Evolutionary conservation across 169 alveolate genomes (phyloP).

Genomic region (Plasmodium ovale): DNA sequence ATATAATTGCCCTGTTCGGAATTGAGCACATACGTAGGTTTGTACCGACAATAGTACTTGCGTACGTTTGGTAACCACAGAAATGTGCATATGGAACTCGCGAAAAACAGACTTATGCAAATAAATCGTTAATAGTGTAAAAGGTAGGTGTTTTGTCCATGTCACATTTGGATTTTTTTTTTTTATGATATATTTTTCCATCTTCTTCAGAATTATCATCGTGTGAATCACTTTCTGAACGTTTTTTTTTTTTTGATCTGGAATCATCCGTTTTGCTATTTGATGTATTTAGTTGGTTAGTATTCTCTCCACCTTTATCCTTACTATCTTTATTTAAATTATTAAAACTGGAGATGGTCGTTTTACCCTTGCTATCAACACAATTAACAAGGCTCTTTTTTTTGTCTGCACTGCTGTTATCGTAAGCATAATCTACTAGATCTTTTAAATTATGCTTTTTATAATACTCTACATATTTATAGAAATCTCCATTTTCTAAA

Average conservation of each 20-base stretch:
- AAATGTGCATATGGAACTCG: no score
- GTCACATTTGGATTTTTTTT: constrained; percentile 26
- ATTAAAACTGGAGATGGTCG: background rate
- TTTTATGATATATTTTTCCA: constrained; percentile 10
- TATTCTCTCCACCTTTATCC: background rate
- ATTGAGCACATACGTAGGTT: no score
- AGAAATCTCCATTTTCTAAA: constrained; percentile 46
- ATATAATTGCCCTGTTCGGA: no score
- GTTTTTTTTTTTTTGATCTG: constrained; percentile 26
- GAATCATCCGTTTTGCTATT: background rate
- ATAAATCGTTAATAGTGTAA: constrained; percentile 39
- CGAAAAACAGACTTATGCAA: constrained; percentile 14
- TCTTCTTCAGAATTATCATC: background rate
- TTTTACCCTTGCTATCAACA: background rate
- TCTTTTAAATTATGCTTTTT: constrained; percentile 42
- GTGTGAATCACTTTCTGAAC: constrained; percentile 10
- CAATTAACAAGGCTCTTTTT: background rate
- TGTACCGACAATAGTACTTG: no score
- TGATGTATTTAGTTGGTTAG: background rate
- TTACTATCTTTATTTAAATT: background rate
- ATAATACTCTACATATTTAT: constrained; percentile 39
- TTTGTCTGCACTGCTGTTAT: background rate
- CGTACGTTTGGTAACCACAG: no score
- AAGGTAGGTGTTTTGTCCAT: constrained; percentile 12
- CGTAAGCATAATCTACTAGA: constrained; percentile 11